Evolutionary conservation across 1,284 basidiomycete species (phyloP).

Genomic region (Ceratobasidium sp.): DNA sequence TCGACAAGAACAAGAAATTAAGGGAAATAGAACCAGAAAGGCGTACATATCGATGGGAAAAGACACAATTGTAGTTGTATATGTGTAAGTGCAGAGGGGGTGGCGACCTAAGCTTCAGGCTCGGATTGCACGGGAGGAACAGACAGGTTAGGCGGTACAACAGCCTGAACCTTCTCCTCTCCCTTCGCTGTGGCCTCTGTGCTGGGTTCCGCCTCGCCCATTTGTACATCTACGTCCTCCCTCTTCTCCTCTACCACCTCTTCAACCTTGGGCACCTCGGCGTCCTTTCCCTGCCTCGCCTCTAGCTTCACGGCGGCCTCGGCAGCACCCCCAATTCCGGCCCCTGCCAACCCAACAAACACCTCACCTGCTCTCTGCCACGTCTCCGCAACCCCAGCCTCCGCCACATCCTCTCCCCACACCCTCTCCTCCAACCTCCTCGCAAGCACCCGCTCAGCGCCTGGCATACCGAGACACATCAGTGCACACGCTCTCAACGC

Average conservation of each 20-base stretch:
- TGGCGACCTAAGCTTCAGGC: slow-evolving; percentile 3
- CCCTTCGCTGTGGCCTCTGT: neutral
- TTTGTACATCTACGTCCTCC: neutral
- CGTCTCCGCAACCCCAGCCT: slow-evolving; percentile 23
- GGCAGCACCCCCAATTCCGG: slow-evolving; percentile 22
- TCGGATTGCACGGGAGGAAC: slow-evolving; percentile 18
- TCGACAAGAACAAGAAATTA: too few species aligned
- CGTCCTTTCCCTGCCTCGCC: slow-evolving; percentile 9
- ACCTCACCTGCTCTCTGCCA: slow-evolving; percentile 40
- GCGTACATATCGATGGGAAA: too few species aligned
- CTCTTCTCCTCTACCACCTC: neutral
- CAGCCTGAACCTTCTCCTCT: neutral
- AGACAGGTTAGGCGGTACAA: slow-evolving; percentile 15
- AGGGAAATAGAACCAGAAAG: too few species aligned
- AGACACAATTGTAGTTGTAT: too few species aligned
- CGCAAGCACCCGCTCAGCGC: slow-evolving; percentile 27
- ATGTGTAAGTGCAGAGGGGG: too few species aligned
- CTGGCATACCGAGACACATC: slow-evolving; percentile 28
- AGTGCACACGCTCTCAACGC: slow-evolving; percentile 36
- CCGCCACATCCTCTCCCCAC: slow-evolving; percentile 39
- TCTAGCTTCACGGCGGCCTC: slow-evolving; percentile 33
- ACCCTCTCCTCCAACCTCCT: slow-evolving; percentile 26
- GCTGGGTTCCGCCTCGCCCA: slow-evolving; percentile 8
- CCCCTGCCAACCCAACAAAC: slow-evolving; percentile 17
- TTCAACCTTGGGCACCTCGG: neutral